These are phyloP conservation scores for Chaetomiaceae sp. DNA, from an alignment of 2,329 filamentous ascomycete genomes.

Conservation along the genomic window DNA sequence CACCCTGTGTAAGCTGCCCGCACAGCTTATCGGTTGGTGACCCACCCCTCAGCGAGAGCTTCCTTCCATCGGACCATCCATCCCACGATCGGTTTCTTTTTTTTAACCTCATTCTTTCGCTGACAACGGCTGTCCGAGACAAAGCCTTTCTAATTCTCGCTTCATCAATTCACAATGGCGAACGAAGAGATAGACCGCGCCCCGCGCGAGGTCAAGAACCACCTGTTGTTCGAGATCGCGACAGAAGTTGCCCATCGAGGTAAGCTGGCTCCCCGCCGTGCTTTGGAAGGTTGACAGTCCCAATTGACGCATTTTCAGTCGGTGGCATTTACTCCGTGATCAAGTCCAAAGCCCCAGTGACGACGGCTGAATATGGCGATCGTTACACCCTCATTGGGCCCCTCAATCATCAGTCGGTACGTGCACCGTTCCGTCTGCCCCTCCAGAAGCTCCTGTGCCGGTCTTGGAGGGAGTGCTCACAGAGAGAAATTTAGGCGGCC, in stretches of 20 bases:
- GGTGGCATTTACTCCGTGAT: constrained; percentile 98
- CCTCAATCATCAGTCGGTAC: constrained; percentile 82
- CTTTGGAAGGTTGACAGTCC: not conserved
- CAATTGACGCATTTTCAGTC: constrained; percentile 50
- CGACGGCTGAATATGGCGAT: constrained; percentile 96
- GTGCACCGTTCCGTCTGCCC: constrained; percentile 28
- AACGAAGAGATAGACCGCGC: constrained; percentile 40
- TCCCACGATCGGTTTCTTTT: not conserved
- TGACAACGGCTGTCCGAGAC: not conserved
- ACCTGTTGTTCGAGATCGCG: constrained; percentile 92
- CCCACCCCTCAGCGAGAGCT: not conserved
- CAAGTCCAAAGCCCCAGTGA: constrained; percentile 97
- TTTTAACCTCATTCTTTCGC: not conserved
- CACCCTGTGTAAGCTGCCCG: no score
- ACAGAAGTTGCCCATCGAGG: constrained; percentile 97
- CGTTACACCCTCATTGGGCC: constrained; percentile 94
- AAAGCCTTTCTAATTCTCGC: not conserved
- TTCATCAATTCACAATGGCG: constrained; percentile 37
- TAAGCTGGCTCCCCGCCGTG: constrained; percentile 38
- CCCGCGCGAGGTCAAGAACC: constrained; percentile 79
- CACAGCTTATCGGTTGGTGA: not conserved
- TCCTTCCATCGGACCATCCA: not conserved
- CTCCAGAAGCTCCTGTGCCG: constrained; percentile 22
- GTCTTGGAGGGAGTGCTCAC: no score
- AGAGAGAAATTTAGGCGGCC: constrained; percentile 72